Evolutionary conservation across 805 yeast species (phyloP).

Genomic region (Suhomyces pyralidae): DNA sequence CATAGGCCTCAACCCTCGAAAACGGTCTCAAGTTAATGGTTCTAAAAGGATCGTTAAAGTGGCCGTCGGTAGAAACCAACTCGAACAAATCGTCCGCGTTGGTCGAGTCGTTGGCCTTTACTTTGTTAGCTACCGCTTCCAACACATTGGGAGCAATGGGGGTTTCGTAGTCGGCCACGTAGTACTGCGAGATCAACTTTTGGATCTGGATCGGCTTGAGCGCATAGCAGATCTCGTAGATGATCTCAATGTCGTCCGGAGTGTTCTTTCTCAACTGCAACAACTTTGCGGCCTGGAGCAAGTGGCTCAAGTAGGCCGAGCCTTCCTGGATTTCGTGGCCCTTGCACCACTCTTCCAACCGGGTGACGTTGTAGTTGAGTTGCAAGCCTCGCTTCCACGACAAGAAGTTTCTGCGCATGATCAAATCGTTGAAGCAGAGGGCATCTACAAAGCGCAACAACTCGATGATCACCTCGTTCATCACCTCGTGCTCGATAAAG

Average conservation of each 20-base stretch:
- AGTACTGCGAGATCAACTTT: conserved; percentile 83
- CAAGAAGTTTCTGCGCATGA: conserved; percentile 90
- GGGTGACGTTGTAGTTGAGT: conserved; percentile 91
- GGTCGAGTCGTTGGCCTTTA: conserved; percentile 55
- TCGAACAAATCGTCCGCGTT: conserved; percentile 63
- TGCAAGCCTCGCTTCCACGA: conserved; percentile 98
- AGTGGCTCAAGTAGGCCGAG: conserved; percentile 74
- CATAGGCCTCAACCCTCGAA: conserved; percentile 81
- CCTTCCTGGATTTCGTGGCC: conserved; percentile 89
- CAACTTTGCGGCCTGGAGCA: conserved; percentile 89
- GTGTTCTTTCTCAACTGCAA: conserved; percentile 89
- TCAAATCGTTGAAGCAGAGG: conserved; percentile 88
- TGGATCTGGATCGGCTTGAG: conserved; percentile 95
- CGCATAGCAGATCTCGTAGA: conserved; percentile 92
- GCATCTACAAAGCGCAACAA: conserved; percentile 86
- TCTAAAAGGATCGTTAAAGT: conserved; percentile 82
- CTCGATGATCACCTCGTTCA: conserved; percentile 80
- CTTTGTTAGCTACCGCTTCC: conserved; percentile 76
- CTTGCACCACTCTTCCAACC: conserved; percentile 98
- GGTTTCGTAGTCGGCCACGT: conserved; percentile 89
- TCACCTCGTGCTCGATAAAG: conserved; percentile 79
- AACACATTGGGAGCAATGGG: conserved; percentile 83
- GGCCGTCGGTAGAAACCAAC: conserved; percentile 65
- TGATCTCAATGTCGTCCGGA: conserved; percentile 82
- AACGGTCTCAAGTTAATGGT: conserved; percentile 71